Evolutionary conservation across 305 asterid genomes (phyloP).

Genomic region (Fraxinus baroniana): DNA sequence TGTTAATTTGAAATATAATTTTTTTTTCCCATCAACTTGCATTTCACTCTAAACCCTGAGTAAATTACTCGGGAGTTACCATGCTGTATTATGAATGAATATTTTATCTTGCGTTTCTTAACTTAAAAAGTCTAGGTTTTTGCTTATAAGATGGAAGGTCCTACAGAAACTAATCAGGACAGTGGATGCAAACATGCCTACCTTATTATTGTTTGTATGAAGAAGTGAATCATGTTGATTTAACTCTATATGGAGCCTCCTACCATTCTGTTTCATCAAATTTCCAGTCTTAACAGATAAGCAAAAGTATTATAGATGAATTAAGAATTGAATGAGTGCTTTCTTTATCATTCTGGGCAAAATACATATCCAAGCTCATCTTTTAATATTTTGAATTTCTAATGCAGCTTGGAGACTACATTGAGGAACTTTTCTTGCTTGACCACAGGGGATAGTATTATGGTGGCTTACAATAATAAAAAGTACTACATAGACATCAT

Average conservation of each 20-base stretch:
- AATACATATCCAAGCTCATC: not conserved
- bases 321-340: not conserved
- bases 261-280: not conserved
- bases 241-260: not conserved
- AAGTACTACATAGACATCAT: conserved; percentile 91
- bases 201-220: not conserved
- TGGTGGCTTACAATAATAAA: conserved; percentile 97
- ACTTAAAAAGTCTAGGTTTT: not conserved
- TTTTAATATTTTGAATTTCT: conserved; percentile 5
- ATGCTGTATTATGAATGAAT: not conserved
- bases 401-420: conserved; percentile 95
- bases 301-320: not conserved
- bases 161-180: not conserved
- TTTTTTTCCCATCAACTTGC: not conserved
- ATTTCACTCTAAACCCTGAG: not conserved
- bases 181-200: not conserved
- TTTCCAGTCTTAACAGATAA: not conserved
- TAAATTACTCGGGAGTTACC: not conserved
- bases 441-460: conserved; percentile 91
- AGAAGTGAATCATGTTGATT: not conserved
- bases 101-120: not conserved
- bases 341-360: not conserved
- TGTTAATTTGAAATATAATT: not conserved
- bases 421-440: conserved; percentile 96
- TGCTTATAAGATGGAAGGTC: not conserved